A percentile compares a stretch with the other conserved stretches of the same genome.
phyloP scores from a whole-genome alignment of 768 basidiomycete species.

The Cyathus striatus region DNA sequence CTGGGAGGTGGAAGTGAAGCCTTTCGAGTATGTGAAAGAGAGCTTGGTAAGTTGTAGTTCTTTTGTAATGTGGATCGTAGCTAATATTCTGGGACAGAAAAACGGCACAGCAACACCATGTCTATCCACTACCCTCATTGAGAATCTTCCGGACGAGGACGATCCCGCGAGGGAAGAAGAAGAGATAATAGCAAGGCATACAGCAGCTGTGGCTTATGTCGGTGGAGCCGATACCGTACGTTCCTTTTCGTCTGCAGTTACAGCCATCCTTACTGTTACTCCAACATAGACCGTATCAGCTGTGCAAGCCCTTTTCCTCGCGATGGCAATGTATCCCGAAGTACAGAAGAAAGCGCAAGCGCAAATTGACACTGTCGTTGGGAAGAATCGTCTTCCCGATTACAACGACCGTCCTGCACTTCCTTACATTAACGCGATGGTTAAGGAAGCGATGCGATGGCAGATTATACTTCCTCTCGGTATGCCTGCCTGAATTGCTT shows the following conservation, averaged over 20 bases:
- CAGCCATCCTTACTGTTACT: too few species aligned
- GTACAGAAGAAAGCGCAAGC: slow-evolving; percentile 29
- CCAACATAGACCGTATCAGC: slow-evolving; percentile 25
- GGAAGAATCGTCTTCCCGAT: slow-evolving; percentile 26
- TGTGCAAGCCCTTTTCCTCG: slow-evolving; percentile 27
- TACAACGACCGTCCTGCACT: slow-evolving; percentile 21
- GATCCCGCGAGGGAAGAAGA: slow-evolving; percentile 6
- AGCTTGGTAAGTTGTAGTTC: slow-evolving; percentile 5
- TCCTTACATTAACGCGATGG: slow-evolving; percentile 28
- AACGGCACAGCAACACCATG: not conserved
- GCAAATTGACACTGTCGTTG: slow-evolving; percentile 35
- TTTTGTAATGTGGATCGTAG: not conserved
- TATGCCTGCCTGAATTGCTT: not conserved
- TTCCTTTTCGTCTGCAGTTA: not conserved
- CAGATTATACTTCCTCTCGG: slow-evolving; percentile 10
- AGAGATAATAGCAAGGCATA: slow-evolving; percentile 7
- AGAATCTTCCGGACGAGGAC: slow-evolving; percentile 5
- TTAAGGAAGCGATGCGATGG: slow-evolving; percentile 23
- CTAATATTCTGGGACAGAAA: not conserved
- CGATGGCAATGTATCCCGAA: slow-evolving; percentile 32
- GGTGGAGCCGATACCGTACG: slow-evolving; percentile 25
- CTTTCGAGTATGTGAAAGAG: slow-evolving; percentile 14
- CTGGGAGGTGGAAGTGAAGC: slow-evolving; percentile 19
- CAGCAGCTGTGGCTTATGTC: slow-evolving; percentile 9
- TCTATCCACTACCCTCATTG: not conserved